Percentiles rank a stretch among this genome's conserved stretches.
phyloP scores from a whole-genome alignment of 495 filamentous ascomycete genomes.

The Penicillium dipodomyicola region DNA sequence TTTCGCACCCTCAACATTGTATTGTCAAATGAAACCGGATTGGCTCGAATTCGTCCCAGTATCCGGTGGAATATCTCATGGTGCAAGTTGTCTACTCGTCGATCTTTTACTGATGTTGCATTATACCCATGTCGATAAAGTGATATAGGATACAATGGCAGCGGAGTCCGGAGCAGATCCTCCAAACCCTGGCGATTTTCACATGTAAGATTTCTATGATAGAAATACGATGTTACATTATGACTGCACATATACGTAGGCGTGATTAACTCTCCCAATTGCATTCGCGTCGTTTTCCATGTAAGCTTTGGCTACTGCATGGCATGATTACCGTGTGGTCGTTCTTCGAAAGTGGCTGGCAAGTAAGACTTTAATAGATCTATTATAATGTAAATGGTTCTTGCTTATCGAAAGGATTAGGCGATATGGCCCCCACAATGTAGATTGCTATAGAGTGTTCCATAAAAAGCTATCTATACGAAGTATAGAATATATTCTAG shows the following conservation, averaged over 20 bases:
- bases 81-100: too few relatives aligned
- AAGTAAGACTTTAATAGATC: conserved; percentile 1
- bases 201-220: background rate
- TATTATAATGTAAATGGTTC: background rate
- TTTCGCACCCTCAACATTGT: conserved; percentile 35
- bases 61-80: background rate
- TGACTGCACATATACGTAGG: background rate
- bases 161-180: too few relatives aligned
- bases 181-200: background rate
- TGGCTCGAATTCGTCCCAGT: conserved; percentile 25
- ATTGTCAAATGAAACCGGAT: conserved; percentile 19
- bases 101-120: too few relatives aligned
- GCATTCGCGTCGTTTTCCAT: background rate
- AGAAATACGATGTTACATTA: background rate
- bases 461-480: background rate
- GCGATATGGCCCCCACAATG: background rate
- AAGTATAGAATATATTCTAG: background rate
- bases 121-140: too few relatives aligned
- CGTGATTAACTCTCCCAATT: background rate
- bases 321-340: background rate
- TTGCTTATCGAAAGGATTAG: background rate
- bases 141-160: too few relatives aligned
- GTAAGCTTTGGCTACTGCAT: background rate
- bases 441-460: background rate
- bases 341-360: background rate